Evolutionary conservation across 495 filamentous ascomycete species (phyloP).

Genomic region (Amniculicola lignicola): DNA sequence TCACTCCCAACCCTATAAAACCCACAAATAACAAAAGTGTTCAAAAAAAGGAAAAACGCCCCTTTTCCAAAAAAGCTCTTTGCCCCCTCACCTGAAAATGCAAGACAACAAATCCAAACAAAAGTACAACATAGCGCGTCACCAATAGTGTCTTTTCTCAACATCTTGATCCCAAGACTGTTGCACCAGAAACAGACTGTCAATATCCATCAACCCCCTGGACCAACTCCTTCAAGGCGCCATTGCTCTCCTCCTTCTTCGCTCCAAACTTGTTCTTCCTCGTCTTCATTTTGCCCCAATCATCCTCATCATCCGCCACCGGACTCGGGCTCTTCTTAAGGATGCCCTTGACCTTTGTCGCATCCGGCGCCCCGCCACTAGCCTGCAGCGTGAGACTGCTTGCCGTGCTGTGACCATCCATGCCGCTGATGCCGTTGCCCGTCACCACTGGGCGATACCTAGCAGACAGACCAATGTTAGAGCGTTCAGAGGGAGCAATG

Average conservation of each 20-base stretch:
- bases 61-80: no score
- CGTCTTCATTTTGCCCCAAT: constrained; percentile 77
- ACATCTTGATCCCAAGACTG: no score
- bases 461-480: constrained; percentile 82
- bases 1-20: no score
- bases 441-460: constrained; percentile 80
- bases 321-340: constrained; percentile 17
- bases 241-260: constrained; percentile 66
- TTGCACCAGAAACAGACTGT: neutral
- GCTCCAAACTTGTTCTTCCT: constrained; percentile 84
- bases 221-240: constrained; percentile 5
- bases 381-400: constrained; percentile 23
- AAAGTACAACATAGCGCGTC: no score
- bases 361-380: constrained; percentile 12
- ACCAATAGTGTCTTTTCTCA: no score
- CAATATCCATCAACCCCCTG: neutral
- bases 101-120: no score
- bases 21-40: no score
- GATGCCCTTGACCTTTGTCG: constrained; percentile 22
- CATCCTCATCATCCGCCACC: constrained; percentile 67
- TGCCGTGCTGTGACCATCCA: constrained; percentile 5
- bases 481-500: constrained; percentile 91
- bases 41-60: no score
- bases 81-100: no score
- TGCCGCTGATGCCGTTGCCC: neutral